phyloP scores from a whole-genome alignment of 1,139 yeast genomes.

The Suhomyces chickasaworum region DNA sequence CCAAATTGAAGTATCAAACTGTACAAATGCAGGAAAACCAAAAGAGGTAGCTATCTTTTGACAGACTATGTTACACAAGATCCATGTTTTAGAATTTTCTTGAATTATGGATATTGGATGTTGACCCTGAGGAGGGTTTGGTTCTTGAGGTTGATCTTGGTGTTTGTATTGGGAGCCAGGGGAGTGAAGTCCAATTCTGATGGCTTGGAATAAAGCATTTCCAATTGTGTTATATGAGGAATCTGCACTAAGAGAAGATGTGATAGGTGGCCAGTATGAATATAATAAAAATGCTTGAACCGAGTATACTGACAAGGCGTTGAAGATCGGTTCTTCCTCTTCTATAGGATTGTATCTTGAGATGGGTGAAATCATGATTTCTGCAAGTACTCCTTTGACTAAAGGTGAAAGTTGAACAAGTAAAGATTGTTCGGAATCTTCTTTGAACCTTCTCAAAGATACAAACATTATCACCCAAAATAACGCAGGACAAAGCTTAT shows the following conservation, averaged over 20 bases:
- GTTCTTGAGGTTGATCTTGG: constrained; percentile 10
- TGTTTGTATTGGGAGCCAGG: constrained; percentile 37
- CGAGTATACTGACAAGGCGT: constrained; percentile 90
- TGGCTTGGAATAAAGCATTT: constrained; percentile 87
- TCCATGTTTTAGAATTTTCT: constrained; percentile 90
- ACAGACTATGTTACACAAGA: constrained; percentile 85
- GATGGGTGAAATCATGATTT: constrained; percentile 86
- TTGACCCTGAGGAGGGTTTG: constrained; percentile 21
- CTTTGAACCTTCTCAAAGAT: constrained; percentile 63
- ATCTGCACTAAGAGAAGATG: constrained; percentile 92
- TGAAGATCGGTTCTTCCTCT: constrained; percentile 75
- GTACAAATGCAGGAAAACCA: constrained; percentile 92
- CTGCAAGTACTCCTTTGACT: constrained; percentile 77
- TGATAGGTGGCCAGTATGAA: constrained; percentile 94
- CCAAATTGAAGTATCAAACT: constrained; percentile 74
- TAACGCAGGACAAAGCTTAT: constrained; percentile 77
- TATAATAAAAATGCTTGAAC: constrained; percentile 90
- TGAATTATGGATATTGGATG: constrained; percentile 47
- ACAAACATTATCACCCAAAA: constrained; percentile 94
- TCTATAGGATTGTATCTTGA: constrained; percentile 78
- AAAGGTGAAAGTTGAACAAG: constrained; percentile 63
- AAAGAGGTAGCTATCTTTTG: constrained; percentile 89
- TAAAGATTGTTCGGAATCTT: constrained; percentile 39
- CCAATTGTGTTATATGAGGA: constrained; percentile 95
- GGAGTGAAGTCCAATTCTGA: constrained; percentile 84